Percentiles rank a stretch among this genome's conserved stretches.
These are phyloP conservation scores for Chloranthus sessilifolius DNA, from an alignment of 164 flowering plant genomes.

Conservation along the genomic window DNA sequence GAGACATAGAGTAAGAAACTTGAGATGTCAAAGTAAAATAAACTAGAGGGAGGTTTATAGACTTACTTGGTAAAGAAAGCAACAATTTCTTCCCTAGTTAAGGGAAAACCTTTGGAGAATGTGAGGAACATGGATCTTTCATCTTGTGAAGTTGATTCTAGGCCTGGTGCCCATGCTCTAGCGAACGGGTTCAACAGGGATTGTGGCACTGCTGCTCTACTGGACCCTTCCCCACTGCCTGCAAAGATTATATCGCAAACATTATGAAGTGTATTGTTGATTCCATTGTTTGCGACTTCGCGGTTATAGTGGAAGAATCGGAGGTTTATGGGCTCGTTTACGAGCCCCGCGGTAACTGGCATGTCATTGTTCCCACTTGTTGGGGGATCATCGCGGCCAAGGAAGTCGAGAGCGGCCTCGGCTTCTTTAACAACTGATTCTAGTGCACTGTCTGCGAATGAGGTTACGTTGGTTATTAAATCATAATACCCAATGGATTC, in stretches of 20 bases:
- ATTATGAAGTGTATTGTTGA: background rate
- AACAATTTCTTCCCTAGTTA: background rate
- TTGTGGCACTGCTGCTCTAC: background rate
- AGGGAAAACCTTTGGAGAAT: conserved; percentile 11
- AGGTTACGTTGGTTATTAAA: background rate
- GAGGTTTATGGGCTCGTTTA: conserved; percentile 8
- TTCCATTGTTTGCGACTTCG: background rate
- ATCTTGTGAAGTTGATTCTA: background rate
- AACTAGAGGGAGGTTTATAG: background rate
- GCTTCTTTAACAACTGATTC: background rate
- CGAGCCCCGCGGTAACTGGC: conserved; percentile 2
- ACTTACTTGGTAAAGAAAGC: conserved; percentile 7
- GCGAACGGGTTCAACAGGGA: conserved; percentile 1
- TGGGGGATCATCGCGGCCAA: background rate
- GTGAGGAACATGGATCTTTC: conserved; percentile 13
- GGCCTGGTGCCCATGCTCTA: background rate
- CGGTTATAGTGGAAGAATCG: conserved; percentile 1
- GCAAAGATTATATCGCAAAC: conserved; percentile 1
- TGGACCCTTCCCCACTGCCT: background rate
- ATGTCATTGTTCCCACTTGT: background rate
- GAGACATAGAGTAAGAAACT: background rate
- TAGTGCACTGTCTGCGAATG: background rate
- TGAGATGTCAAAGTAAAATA: background rate
- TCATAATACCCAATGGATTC: conserved; percentile 10
- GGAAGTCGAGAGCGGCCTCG: background rate